Conservation (phyloP, 805 yeast species). For the Sugiyamaella valdiviana region DNA sequence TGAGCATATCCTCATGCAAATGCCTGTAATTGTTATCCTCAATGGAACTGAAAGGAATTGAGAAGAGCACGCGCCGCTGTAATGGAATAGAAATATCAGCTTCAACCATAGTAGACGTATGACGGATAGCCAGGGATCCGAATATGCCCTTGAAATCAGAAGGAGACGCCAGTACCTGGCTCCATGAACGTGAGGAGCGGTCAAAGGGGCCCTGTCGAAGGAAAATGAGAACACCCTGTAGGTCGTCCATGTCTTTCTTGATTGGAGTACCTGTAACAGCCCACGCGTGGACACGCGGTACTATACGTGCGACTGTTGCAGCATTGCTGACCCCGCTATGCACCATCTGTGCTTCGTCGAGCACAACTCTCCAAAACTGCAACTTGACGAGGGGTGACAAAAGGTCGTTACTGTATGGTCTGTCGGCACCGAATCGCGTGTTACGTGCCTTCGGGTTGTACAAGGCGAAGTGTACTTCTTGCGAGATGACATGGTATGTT, state of each 20-base stretch:
- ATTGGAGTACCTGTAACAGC: slow-evolving; percentile 96
- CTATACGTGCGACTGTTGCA: slow-evolving; percentile 68
- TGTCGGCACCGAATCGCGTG: slow-evolving; percentile 7
- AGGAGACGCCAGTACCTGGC: slow-evolving; percentile 30
- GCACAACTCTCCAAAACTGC: slow-evolving; percentile 82
- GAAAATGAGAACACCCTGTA: slow-evolving; percentile 65
- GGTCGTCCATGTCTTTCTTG: slow-evolving; percentile 56
- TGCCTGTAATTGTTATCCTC: slow-evolving; percentile 80
- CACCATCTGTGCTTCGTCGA: slow-evolving; percentile 96
- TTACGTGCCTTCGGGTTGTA: slow-evolving; percentile 46
- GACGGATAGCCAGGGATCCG: slow-evolving; percentile 56
- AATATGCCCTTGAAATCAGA: slow-evolving; percentile 49
- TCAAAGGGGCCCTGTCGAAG: slow-evolving; percentile 62
- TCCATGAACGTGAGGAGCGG: slow-evolving; percentile 39
- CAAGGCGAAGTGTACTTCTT: slow-evolving; percentile 73
- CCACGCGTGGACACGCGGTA: slow-evolving; percentile 90
- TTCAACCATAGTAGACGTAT: slow-evolving; percentile 77
- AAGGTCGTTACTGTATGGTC: slow-evolving; percentile 14
- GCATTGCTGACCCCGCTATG: slow-evolving; percentile 66
- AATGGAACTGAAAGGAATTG: slow-evolving; percentile 70
- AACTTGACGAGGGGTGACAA: slow-evolving; percentile 70
- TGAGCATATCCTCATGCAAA: slow-evolving; percentile 51
- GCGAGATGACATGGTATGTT: slow-evolving; percentile 63
- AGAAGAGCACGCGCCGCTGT: slow-evolving; percentile 63
- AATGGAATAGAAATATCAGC: slow-evolving; percentile 72